Conservation (phyloP, 1,284 basidiomycete genomes). For the Rhodofomes roseus region DNA sequence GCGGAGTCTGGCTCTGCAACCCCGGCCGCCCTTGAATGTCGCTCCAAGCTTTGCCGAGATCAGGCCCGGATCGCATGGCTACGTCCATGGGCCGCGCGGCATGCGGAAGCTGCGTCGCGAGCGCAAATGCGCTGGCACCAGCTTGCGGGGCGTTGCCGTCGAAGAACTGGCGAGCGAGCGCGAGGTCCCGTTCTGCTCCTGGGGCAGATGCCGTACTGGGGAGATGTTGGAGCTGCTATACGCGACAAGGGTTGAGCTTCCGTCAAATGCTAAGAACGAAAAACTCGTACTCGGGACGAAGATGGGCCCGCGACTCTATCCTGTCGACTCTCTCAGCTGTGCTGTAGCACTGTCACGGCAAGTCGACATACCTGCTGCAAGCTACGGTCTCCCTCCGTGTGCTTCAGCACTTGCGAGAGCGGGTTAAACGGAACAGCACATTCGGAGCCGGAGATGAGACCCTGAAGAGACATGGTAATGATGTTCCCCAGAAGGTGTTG, state of each 20-base stretch:
- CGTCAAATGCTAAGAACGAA: no score
- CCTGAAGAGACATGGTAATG: slow-evolving; percentile 65
- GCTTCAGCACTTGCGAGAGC: slow-evolving; percentile 87
- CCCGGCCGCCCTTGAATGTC: slow-evolving; percentile 32
- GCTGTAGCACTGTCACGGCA: not conserved
- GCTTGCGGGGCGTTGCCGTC: slow-evolving; percentile 37
- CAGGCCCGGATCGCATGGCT: slow-evolving; percentile 21
- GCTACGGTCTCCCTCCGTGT: slow-evolving; percentile 87
- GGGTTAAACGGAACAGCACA: slow-evolving; percentile 87
- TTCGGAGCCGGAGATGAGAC: slow-evolving; percentile 87
- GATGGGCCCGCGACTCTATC: slow-evolving; percentile 74
- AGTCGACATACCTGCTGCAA: slow-evolving; percentile 65
- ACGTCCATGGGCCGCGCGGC: slow-evolving; percentile 31
- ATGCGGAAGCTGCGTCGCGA: slow-evolving; percentile 33
- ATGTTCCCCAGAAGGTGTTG: no score
- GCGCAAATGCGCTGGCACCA: slow-evolving; percentile 26
- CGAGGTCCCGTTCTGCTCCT: slow-evolving; percentile 59
- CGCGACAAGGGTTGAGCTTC: no score
- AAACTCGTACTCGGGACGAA: slow-evolving; percentile 53
- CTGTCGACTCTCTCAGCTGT: slow-evolving; percentile 32
- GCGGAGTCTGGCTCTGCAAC: slow-evolving; percentile 14
- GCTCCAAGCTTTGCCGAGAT: slow-evolving; percentile 52
- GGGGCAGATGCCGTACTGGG: slow-evolving; percentile 48
- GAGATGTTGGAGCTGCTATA: slow-evolving; percentile 63
- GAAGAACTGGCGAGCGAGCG: slow-evolving; percentile 79